phyloP scores from a whole-genome alignment of 2,329 filamentous ascomycete species.

The Simplicillium sp. region DNA sequence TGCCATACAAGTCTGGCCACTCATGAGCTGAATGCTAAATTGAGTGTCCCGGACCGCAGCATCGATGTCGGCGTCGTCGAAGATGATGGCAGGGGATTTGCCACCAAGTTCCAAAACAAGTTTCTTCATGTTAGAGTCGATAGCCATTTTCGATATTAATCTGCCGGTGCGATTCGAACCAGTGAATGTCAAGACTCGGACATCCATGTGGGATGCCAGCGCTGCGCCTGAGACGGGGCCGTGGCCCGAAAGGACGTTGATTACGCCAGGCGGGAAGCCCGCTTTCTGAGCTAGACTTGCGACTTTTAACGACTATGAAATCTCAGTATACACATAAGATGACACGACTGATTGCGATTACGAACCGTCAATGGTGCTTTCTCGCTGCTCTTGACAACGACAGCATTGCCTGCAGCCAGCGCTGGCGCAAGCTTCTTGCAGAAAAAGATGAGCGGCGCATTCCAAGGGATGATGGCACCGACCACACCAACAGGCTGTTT shows the following conservation, averaged over 20 bases:
- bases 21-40: constrained; percentile 38
- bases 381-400: constrained; percentile 44
- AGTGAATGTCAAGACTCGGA: constrained; percentile 7
- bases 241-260: constrained; percentile 9
- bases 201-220: constrained; percentile 8
- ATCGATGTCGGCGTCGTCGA: constrained; percentile 54
- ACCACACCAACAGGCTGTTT: constrained; percentile 43
- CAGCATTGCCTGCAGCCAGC: constrained; percentile 36
- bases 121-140: constrained; percentile 45
- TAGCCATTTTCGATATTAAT: constrained; percentile 58
- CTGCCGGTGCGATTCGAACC: constrained; percentile 57
- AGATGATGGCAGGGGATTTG: constrained; percentile 45
- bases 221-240: constrained; percentile 1
- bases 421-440: constrained; percentile 38
- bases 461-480: constrained; percentile 51
- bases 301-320: constrained; percentile 1
- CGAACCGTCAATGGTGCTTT: constrained; percentile 38
- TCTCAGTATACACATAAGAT: background rate
- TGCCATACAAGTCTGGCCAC: constrained; percentile 51
- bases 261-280: constrained; percentile 11
- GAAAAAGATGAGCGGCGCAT: constrained; percentile 36
- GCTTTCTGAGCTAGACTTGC: constrained; percentile 9
- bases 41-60: constrained; percentile 46
- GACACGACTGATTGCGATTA: background rate
- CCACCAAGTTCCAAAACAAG: constrained; percentile 49